These are phyloP conservation scores for Sporothrix luriei DNA, from an alignment of 2,329 filamentous ascomycete genomes.

Conservation along the genomic window DNA sequence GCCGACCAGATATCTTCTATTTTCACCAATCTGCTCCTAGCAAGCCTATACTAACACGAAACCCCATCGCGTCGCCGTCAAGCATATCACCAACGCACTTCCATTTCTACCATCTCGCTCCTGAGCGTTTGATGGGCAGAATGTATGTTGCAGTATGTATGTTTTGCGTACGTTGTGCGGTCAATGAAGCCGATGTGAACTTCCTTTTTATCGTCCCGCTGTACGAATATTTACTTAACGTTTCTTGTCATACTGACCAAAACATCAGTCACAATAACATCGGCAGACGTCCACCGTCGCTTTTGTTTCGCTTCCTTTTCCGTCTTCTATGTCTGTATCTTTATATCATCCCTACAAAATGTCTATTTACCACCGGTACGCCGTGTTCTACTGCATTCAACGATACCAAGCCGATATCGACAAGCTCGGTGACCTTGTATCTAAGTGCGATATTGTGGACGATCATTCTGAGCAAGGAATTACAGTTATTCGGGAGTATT, in stretches of 20 bases:
- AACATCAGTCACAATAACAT: neutral
- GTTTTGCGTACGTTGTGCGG: neutral
- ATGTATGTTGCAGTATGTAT: no score
- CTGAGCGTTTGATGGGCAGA: neutral
- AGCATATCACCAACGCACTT: neutral
- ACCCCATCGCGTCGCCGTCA: neutral
- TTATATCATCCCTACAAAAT: slow-evolving; percentile 16
- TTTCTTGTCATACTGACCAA: neutral
- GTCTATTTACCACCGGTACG: slow-evolving; percentile 33
- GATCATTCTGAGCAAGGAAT: neutral
- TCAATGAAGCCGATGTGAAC: neutral
- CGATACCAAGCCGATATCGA: slow-evolving; percentile 27
- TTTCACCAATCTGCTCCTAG: neutral
- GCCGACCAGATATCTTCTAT: neutral
- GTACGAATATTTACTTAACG: neutral
- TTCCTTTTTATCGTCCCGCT: neutral
- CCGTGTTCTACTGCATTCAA: slow-evolving; percentile 15
- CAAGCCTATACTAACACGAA: neutral
- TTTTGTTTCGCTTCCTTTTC: neutral
- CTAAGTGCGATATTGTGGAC: slow-evolving; percentile 7
- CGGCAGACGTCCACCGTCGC: neutral
- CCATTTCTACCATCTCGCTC: neutral
- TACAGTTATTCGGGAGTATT: neutral
- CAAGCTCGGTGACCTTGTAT: slow-evolving; percentile 6
- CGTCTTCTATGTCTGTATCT: neutral